Evolutionary conservation across 768 basidiomycete species (phyloP).

Genomic region (Panaeolus cyanescens): DNA sequence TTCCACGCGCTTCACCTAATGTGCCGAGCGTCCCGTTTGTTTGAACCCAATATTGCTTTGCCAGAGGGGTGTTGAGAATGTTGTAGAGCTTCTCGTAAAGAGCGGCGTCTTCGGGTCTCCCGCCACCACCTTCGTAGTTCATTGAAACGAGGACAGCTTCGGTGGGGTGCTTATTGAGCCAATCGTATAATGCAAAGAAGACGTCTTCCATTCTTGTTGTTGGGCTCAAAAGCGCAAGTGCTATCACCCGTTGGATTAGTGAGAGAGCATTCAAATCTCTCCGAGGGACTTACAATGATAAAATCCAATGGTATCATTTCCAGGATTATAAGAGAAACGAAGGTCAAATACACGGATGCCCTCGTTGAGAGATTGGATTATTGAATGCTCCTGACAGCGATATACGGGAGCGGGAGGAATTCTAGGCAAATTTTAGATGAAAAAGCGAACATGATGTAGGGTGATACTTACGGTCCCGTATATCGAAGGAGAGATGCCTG

Average conservation of each 20-base stretch:
- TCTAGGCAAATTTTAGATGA: constrained; percentile 14
- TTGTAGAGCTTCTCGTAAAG: constrained; percentile 44
- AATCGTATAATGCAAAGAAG: constrained; percentile 50
- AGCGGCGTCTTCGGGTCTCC: constrained; percentile 42
- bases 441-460: neutral
- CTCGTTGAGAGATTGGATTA: constrained; percentile 46
- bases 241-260: constrained; percentile 19
- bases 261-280: neutral
- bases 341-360: constrained; percentile 54
- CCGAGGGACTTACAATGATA: constrained; percentile 38
- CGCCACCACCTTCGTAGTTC: constrained; percentile 49
- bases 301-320: constrained; percentile 51
- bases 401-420: constrained; percentile 34
- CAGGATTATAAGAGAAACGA: constrained; percentile 50
- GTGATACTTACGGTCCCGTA: constrained; percentile 40
- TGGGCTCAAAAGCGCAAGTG: constrained; percentile 41
- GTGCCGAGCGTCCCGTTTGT: constrained; percentile 48
- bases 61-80: constrained; percentile 37
- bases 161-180: constrained; percentile 52
- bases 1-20: constrained; percentile 52
- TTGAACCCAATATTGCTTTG: constrained; percentile 50
- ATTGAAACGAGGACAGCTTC: constrained; percentile 53
- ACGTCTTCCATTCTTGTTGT: constrained; percentile 51
- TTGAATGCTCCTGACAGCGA: constrained; percentile 48
- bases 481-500: constrained; percentile 43